These are phyloP conservation scores for Cladosporium austrohemisphaericum DNA, from an alignment of 2,329 filamentous ascomycete genomes.

Conservation along the genomic window DNA sequence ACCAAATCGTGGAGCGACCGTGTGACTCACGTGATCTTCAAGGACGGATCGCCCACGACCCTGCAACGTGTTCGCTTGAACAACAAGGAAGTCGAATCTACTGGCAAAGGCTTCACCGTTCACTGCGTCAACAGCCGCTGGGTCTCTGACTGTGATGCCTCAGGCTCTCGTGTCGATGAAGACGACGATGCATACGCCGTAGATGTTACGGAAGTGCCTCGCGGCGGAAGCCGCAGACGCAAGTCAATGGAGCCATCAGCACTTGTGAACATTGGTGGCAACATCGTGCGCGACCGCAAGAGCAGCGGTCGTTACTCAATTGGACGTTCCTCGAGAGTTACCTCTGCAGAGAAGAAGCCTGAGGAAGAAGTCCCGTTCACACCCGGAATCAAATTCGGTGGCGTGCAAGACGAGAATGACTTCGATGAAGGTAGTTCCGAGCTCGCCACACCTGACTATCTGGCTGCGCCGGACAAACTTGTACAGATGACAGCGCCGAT, in stretches of 20 bases:
- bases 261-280: slow-evolving; percentile 31
- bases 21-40: slow-evolving; percentile 37
- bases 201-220: slow-evolving; percentile 31
- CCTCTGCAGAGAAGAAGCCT: slow-evolving; percentile 17
- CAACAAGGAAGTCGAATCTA: slow-evolving; percentile 29
- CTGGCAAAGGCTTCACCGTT: slow-evolving; percentile 25
- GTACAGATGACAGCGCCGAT: slow-evolving; percentile 35
- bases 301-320: slow-evolving; percentile 29
- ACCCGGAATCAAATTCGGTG: slow-evolving; percentile 15
- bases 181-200: slow-evolving; percentile 32
- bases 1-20: slow-evolving; percentile 35
- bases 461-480: slow-evolving; percentile 27
- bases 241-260: slow-evolving; percentile 37
- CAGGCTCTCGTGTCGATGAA: slow-evolving; percentile 30
- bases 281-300: slow-evolving; percentile 31
- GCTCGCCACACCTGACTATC: slow-evolving; percentile 30
- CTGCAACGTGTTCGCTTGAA: slow-evolving; percentile 32
- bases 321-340: slow-evolving; percentile 22
- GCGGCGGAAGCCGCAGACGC: slow-evolving; percentile 30
- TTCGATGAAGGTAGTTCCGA: slow-evolving; percentile 25
- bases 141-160: slow-evolving; percentile 34
- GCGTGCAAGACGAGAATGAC: slow-evolving; percentile 28
- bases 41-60: slow-evolving; percentile 35
- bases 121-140: slow-evolving; percentile 37
- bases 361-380: slow-evolving; percentile 11